A percentile compares a stretch with the other conserved stretches of the same genome.
Conservation (phyloP, 2,329 filamentous ascomycete genomes). For the Chrysosphaeria jannelii region DNA sequence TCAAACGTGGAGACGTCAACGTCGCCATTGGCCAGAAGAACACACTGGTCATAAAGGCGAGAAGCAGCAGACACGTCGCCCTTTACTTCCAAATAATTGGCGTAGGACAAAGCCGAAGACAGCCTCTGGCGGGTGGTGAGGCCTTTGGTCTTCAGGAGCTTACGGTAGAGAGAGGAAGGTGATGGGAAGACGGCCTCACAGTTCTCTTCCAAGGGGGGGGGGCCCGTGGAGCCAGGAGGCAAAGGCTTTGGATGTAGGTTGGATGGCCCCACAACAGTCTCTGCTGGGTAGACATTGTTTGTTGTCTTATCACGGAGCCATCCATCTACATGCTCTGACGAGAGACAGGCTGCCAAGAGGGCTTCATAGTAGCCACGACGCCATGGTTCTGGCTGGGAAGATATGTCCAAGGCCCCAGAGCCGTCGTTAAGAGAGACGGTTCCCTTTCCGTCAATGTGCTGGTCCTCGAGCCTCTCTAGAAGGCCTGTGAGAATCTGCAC, state of each 20-base stretch:
- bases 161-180: constrained; percentile 54
- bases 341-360: constrained; percentile 45
- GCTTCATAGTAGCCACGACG: constrained; percentile 58
- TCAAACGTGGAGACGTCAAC: neutral
- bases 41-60: constrained; percentile 3
- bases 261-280: constrained; percentile 50
- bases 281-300: constrained; percentile 35
- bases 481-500: constrained; percentile 27
- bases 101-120: constrained; percentile 57
- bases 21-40: constrained; percentile 1
- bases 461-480: constrained; percentile 38
- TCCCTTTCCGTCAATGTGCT: constrained; percentile 30
- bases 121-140: constrained; percentile 53
- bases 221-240: constrained; percentile 26
- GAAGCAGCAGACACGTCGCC: constrained; percentile 8
- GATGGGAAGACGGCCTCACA: constrained; percentile 36
- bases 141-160: constrained; percentile 51
- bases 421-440: constrained; percentile 10
- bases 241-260: constrained; percentile 55
- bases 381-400: constrained; percentile 56
- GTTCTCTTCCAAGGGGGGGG: constrained; percentile 47
- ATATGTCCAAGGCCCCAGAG: constrained; percentile 27
- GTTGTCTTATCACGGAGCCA: constrained; percentile 41
- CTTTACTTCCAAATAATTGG: constrained; percentile 62
- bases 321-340: constrained; percentile 55